Conservation (phyloP, 257 asterid genomes). For the Solanum pinnatisectum region DNA sequence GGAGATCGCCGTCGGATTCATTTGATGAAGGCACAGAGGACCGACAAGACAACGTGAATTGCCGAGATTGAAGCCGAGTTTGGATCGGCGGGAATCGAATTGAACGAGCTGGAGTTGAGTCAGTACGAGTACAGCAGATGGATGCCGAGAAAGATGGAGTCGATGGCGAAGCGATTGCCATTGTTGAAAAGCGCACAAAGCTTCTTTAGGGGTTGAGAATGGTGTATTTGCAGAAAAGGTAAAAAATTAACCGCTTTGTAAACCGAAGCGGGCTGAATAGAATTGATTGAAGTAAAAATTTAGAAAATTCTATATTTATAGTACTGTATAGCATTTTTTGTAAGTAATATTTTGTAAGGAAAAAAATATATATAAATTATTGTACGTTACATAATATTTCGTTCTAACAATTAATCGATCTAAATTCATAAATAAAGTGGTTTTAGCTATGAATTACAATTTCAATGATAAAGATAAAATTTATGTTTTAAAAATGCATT, state of each 20-base stretch:
- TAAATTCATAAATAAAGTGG: no score
- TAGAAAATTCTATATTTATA: no score
- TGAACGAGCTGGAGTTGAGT: conserved; percentile 14
- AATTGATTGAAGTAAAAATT: no score
- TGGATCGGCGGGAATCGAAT: conserved; percentile 8
- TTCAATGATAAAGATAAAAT: no score
- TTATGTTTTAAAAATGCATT: no score
- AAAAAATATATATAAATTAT: no score
- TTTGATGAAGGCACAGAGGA: conserved; percentile 15
- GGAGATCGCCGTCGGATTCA: conserved; percentile 30
- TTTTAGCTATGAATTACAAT: no score
- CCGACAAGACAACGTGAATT: conserved; percentile 13
- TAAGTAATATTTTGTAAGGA: no score
- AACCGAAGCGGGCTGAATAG: background rate
- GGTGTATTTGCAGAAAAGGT: background rate
- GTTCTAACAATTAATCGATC: no score
- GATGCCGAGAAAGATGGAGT: conserved; percentile 41
- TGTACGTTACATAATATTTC: no score
- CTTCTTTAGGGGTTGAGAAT: background rate
- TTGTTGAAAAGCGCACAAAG: conserved; percentile 8
- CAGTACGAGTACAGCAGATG: conserved; percentile 21
- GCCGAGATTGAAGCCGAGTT: conserved; percentile 4
- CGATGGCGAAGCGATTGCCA: conserved; percentile 74
- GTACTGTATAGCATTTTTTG: no score
- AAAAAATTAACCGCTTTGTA: background rate